Evolutionary conservation across 1,284 basidiomycete genomes (phyloP), one percentile per base, ranked within the genome.

Genomic region (Pseudozyma thailandica): DNA sequence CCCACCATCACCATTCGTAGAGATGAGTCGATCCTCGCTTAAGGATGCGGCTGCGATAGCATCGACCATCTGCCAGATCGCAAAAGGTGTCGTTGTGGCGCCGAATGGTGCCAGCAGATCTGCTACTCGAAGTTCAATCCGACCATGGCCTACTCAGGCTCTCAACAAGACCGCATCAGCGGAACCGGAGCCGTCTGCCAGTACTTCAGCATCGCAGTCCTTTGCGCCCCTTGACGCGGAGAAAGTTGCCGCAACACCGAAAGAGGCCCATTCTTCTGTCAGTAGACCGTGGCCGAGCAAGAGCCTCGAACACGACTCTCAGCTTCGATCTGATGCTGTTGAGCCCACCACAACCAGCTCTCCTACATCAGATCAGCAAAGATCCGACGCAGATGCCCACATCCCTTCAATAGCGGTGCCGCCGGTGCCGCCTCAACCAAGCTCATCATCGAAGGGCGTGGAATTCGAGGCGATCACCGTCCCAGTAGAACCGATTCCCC

Each of bases 41-140:
- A 45, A 44, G 33, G 72, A 74, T 55, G 66, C 63, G 28, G 68
- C 66, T 10, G 63, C 59, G 18, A 64, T 71, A 45, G 72, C 68
- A 46, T 74, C 66, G 16, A 64, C 66, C 26, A 25, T 72, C 16
- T 66, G 54, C 38, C 48, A 57, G 27, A 63, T 74, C 38, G 61
- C 62, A 31, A 71, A 63, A 26, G 54, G 55, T 28, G 53, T 65
- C n/a, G 37, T 66, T 4, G n/a, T 71, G 13, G 44, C 65, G 13
- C 48, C 72, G 3, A 49, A 55, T 18, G 56, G 58, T 38, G 38
- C 56, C 5, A 45, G 44, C 6, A 37, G 38, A 30, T 38, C 62
- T 12, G 41, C 51, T 5, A 23, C 27, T 15, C 38, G 46, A 6
- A 49, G 48, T 9, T 39, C 55, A 28, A 37, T 39, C 21, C 47